Percentiles rank a stretch among this genome's conserved stretches.
Evolutionary conservation across 768 basidiomycete genomes (phyloP).

Genomic region (Tephrocybe sp.): DNA sequence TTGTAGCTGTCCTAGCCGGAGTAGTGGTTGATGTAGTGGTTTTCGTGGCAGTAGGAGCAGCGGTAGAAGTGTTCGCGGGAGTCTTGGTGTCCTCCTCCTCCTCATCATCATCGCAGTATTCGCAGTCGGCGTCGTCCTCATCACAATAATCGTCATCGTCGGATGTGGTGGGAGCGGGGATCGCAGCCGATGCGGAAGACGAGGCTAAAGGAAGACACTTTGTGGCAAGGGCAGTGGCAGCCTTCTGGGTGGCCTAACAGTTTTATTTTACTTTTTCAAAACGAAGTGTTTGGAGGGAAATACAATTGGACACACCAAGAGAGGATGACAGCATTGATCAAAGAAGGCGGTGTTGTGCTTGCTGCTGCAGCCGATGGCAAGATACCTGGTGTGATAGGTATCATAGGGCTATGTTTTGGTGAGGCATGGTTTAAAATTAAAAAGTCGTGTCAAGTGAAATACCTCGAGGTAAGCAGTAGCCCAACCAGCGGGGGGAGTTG

Average conservation of each 20-base stretch:
- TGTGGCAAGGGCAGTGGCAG: slow-evolving; percentile 41
- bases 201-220: slow-evolving; percentile 48
- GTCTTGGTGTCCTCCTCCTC: slow-evolving; percentile 19
- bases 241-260: slow-evolving; percentile 47
- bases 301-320: slow-evolving; percentile 43
- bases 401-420: slow-evolving; percentile 40
- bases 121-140: slow-evolving; percentile 21
- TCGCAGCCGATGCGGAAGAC: slow-evolving; percentile 22
- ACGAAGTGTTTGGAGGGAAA: not conserved
- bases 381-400: slow-evolving; percentile 60
- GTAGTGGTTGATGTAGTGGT: slow-evolving; percentile 10
- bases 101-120: slow-evolving; percentile 19
- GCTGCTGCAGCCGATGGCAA: slow-evolving; percentile 47
- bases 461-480: slow-evolving; percentile 45
- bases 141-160: slow-evolving; percentile 33
- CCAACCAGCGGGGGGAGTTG: slow-evolving; percentile 42
- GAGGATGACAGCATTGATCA: slow-evolving; percentile 67
- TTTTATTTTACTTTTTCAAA: not conserved
- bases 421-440: slow-evolving; percentile 3
- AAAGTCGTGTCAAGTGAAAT: not conserved
- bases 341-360: slow-evolving; percentile 58
- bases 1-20: slow-evolving; percentile 18
- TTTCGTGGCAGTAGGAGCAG: not conserved
- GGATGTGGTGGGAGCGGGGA: slow-evolving; percentile 27
- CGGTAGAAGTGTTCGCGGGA: slow-evolving; percentile 4